Percentiles rank a stretch among this genome's conserved stretches.
phyloP scores from a whole-genome alignment of 2,329 filamentous ascomycete genomes.

The Neofusicoccum parvum region DNA sequence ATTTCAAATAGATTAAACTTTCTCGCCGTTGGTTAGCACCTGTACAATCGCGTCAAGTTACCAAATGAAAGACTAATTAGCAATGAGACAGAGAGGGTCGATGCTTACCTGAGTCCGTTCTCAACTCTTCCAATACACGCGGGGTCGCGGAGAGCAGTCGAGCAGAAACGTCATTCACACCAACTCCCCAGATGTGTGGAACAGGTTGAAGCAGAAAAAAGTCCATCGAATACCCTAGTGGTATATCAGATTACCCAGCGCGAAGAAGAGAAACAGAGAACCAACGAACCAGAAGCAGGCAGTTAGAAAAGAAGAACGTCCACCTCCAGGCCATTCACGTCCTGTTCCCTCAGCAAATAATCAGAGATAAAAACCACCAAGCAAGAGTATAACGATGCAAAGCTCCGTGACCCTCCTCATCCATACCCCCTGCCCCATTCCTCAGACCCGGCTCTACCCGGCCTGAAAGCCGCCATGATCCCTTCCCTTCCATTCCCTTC shows the following conservation, averaged over 20 bases:
- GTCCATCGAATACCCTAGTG: conserved; percentile 4
- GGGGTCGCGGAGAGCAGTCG: too few relatives aligned
- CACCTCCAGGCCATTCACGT: neutral
- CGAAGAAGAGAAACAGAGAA: neutral
- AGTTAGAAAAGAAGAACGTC: neutral
- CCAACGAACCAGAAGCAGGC: neutral
- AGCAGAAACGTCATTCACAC: too few relatives aligned
- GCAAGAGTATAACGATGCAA: neutral
- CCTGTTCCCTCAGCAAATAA: neutral
- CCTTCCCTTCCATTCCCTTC: neutral
- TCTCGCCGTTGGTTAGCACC: too few relatives aligned
- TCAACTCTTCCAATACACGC: too few relatives aligned
- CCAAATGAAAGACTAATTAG: too few relatives aligned
- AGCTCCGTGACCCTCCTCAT: neutral
- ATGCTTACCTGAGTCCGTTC: too few relatives aligned
- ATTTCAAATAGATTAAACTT: too few relatives aligned
- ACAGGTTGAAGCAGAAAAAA: neutral
- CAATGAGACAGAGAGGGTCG: too few relatives aligned
- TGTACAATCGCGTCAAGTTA: too few relatives aligned
- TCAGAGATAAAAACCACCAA: neutral
- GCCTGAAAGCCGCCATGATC: neutral
- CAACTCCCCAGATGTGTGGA: too few relatives aligned
- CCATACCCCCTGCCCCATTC: neutral
- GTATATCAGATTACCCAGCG: conserved; percentile 6
- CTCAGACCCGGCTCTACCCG: neutral